Base-by-base conservation (phyloP, 352 stramenopile species). In the Phytophthora melonis region DNA sequence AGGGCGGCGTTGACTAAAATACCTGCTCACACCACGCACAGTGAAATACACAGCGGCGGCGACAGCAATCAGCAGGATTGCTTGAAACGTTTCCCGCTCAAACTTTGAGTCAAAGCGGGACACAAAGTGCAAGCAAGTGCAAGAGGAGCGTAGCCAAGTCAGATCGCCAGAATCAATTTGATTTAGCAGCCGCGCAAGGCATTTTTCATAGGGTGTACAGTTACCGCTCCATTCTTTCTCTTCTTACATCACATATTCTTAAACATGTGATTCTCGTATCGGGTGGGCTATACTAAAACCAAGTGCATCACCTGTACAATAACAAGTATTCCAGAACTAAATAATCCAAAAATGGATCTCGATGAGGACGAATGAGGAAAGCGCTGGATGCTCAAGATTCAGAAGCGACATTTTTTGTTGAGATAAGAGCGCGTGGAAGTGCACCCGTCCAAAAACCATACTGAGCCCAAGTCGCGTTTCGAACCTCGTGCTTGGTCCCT, bases 371-470 rank as follows among this genome's bases (percentile, higher is more conserved):
- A n/a, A n/a, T n/a, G n/a, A n/a, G n/a, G n/a, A n/a, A n/a, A n/a
- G n/a, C n/a, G n/a, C n/a, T n/a, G n/a, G n/a, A n/a, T n/a, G n/a
- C n/a, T n/a, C n/a, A n/a, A 50, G 43, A 50, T 50, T 50, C 43
- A 63, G 36, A 63, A 32, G 58, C 47, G 39, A 63, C 58, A 63
- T 63, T 32, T 63, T 62, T 50, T 50, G 34, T 50, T 50, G 34
- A 23, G 36, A 70, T 63, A 50, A 70, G 63, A 63, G 63, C 63
- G 63, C 39, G 32, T 80, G 68, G 72, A 73, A 75, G 72, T 75
- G 62, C 23, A 68, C 43, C 56, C 63, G 53, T 58, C 65, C 30
- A 34, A 34, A 45, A 45, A 45, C 36, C 36, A 66, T 75, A 72
- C 50, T 68, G 10, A 72, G 32, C 30, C 30, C 30, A 34, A 34